phyloP scores from a whole-genome alignment of 768 basidiomycete genomes.

The Sarcomyxa edulis region DNA sequence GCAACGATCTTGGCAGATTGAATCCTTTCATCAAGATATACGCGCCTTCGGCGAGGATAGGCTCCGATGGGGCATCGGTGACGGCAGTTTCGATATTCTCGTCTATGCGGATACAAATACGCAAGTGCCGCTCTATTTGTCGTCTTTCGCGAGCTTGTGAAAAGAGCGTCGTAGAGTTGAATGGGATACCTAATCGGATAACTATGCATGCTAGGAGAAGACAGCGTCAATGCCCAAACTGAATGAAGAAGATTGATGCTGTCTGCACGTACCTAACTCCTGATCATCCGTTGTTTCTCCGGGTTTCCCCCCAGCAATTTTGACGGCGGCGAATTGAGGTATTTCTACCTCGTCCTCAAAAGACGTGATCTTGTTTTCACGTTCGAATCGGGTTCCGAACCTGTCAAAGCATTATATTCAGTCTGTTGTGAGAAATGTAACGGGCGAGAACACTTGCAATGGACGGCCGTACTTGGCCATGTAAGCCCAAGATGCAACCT shows the following conservation, averaged over 20 bases:
- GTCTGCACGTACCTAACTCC: no score
- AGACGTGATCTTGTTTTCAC: constrained; percentile 3
- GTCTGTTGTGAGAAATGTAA: not conserved
- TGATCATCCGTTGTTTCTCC: constrained; percentile 9
- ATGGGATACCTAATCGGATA: constrained; percentile 21
- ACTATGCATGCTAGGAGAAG: constrained; percentile 18
- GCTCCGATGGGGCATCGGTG: constrained; percentile 21
- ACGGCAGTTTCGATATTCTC: constrained; percentile 12
- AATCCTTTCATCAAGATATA: constrained; percentile 10
- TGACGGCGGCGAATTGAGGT: constrained; percentile 9
- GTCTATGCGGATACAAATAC: constrained; percentile 13
- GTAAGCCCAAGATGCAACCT: constrained; percentile 7
- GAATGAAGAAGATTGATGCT: no score
- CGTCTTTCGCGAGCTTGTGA: constrained; percentile 9
- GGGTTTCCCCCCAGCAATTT: constrained; percentile 12
- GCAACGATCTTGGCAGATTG: constrained; percentile 5
- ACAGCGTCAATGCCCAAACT: no score
- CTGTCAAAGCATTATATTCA: constrained; percentile 2
- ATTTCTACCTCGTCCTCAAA: constrained; percentile 7
- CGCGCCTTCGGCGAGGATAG: constrained; percentile 22
- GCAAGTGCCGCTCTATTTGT: constrained; percentile 22
- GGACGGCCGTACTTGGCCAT: constrained; percentile 20
- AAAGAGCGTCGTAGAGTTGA: constrained; percentile 14
- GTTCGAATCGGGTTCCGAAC: not conserved
- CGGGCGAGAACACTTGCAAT: constrained; percentile 14